phyloP scores from a whole-genome alignment of 2,329 filamentous ascomycete genomes.

The Curvularia lunata region DNA sequence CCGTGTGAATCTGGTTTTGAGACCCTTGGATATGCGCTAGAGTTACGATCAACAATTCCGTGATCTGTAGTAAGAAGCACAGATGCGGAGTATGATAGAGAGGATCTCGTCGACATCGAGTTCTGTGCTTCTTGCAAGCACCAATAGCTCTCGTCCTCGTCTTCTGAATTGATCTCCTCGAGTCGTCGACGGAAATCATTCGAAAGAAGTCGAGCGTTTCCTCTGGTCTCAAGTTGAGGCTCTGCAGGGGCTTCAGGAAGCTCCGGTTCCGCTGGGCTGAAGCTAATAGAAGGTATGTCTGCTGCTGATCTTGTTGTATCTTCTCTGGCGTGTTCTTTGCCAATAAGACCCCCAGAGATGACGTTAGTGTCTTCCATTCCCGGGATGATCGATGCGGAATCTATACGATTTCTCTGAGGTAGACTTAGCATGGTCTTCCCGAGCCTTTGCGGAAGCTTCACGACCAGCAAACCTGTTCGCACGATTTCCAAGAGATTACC shows the following conservation, averaged over 20 bases:
- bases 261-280: not conserved
- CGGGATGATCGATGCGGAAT: not conserved
- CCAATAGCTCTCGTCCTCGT: conserved; percentile 9
- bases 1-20: not conserved
- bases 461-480: conserved; percentile 8
- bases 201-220: not conserved
- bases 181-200: not conserved
- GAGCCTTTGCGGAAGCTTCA: conserved; percentile 6
- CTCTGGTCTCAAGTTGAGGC: not conserved
- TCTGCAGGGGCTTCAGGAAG: not conserved
- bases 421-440: not conserved
- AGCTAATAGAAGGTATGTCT: not conserved
- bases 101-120: not conserved
- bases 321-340: not conserved
- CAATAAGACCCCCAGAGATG: not conserved
- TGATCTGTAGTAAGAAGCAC: not conserved
- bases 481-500: conserved; percentile 16
- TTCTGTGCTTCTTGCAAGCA: no score
- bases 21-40: not conserved
- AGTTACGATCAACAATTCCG: not conserved
- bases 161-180: conserved; percentile 1
- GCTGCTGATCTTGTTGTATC: no score
- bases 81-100: not conserved
- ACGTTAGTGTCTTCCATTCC: not conserved
- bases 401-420: not conserved